These are phyloP conservation scores for Phytophthora multivora DNA, from an alignment of 352 stramenopile species.

Conservation along the genomic window DNA sequence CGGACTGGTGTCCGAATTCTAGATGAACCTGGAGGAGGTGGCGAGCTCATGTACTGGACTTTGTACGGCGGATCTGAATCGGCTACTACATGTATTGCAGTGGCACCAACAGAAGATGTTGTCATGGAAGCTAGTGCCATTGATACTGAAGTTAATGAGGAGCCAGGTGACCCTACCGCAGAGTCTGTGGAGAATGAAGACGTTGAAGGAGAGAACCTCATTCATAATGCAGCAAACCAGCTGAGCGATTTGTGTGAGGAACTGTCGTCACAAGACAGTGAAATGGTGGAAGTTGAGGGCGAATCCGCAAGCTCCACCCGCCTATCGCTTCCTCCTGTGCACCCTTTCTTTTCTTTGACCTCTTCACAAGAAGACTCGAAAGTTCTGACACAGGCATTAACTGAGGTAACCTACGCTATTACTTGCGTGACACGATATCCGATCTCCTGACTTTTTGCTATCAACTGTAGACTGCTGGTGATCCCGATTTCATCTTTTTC, in stretches of 20 bases:
- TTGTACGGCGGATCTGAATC: slow-evolving; percentile 30
- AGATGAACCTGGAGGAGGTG: slow-evolving; percentile 45
- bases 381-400: slow-evolving; percentile 21
- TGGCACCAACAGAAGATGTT: slow-evolving; percentile 7
- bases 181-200: slow-evolving; percentile 6
- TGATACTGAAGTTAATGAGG: background rate
- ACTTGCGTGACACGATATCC: no score
- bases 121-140: slow-evolving; percentile 14
- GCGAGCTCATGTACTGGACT: slow-evolving; percentile 25
- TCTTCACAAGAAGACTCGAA: slow-evolving; percentile 25
- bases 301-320: slow-evolving; percentile 1
- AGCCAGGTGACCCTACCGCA: background rate
- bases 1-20: slow-evolving; percentile 39
- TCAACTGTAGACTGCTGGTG: slow-evolving; percentile 18
- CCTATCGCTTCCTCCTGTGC: slow-evolving; percentile 30
- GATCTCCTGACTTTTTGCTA: no score
- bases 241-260: slow-evolving; percentile 4
- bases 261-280: slow-evolving; percentile 1
- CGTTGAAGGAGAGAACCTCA: slow-evolving; percentile 9
- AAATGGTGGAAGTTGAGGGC: background rate
- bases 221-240: background rate
- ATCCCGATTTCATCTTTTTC: slow-evolving; percentile 45
- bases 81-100: background rate
- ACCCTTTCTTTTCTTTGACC: slow-evolving; percentile 37
- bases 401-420: slow-evolving; percentile 17